phyloP scores from a whole-genome alignment of 257 asterid species.

The Vinca minor region DNA sequence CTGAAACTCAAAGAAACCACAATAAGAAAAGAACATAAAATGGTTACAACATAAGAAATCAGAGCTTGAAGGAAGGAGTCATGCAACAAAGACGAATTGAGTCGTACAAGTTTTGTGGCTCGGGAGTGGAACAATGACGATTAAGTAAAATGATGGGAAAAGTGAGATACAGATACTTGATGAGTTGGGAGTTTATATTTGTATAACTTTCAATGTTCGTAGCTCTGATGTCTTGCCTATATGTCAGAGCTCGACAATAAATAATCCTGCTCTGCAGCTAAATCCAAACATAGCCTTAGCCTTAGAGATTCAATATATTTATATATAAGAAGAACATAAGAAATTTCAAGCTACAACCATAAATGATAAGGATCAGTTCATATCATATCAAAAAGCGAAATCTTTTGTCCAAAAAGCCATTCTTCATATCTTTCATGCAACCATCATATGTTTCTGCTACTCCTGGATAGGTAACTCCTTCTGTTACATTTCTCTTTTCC shows the following conservation, averaged over 20 bases:
- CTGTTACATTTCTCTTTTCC: no score
- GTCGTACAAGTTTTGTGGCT: not conserved
- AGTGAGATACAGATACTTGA: conserved; percentile 44
- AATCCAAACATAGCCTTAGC: no score
- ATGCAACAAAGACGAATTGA: not conserved
- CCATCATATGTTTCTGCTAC: no score
- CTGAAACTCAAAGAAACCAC: not conserved
- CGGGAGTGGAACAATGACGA: conserved; percentile 2
- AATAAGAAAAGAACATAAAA: not conserved
- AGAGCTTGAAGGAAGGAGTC: not conserved
- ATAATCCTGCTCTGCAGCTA: conserved; percentile 81
- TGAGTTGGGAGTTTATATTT: conserved; percentile 69
- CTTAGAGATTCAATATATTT: no score
- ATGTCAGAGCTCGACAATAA: conserved; percentile 71
- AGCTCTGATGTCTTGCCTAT: conserved; percentile 78
- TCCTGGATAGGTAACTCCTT: no score
- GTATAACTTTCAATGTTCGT: conserved; percentile 46
- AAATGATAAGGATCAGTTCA: no score
- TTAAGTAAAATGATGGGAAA: conserved; percentile 5
- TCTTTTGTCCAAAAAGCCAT: no score
- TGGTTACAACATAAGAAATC: not conserved
- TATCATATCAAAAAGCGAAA: no score
- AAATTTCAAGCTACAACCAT: no score
- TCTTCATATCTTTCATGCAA: no score
- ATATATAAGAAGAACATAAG: no score